Evolutionary conservation across 2,329 filamentous ascomycete species (phyloP), one percentile per base, ranked within the genome.

Genomic region (Neodidymelliopsis sp.): DNA sequence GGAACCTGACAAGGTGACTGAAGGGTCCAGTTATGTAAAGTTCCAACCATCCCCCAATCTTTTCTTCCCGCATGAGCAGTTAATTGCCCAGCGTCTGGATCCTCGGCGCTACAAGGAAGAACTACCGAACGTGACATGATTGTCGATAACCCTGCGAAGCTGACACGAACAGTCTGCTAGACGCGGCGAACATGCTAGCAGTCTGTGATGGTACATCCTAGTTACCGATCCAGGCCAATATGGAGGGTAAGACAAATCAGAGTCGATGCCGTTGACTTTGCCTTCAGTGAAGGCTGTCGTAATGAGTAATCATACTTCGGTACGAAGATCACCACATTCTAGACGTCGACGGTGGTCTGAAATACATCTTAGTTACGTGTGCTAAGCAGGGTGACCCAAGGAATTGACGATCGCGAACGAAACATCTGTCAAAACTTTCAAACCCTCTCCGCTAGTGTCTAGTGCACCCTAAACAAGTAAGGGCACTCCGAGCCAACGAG

Each of bases 381-480:
- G 18, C 30, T 33, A 22, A 20, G 30, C 3, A 13, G 6, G 37
- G 20, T 10, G 19, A 31, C 13, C 30, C 19, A 42, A n/a, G 16
- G n/a, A n/a, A 42, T 36, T 25, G 45, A 23, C 25, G 31, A 27
- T 49, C 13, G 18, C 30, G 13, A 27, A 31, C 20, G 6, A 16
- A 28, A 18, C 36, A 30, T 20, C 38, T 49, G 38, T 49, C 45
- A 49, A 49, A 36, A 23, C 44, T 40, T 25, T 36, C 36, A 30
- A 36, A 42, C 2, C 24, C 30, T 13, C 22, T 36, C 24, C 38
- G 38, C 45, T 49, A 43, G 45, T 49, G 20, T 19, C n/a, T n/a
- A 24, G 25, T 10, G 19, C 31, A 31, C 45, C 11, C 20, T n/a
- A 27, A 42, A 42, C 11, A n/a, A n/a, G 25, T 20, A 41, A 38